Evolutionary conservation across 106 monocot genomes (phyloP), one percentile per base, ranked within the genome.

Genomic region (Dendrobium nobile): DNA sequence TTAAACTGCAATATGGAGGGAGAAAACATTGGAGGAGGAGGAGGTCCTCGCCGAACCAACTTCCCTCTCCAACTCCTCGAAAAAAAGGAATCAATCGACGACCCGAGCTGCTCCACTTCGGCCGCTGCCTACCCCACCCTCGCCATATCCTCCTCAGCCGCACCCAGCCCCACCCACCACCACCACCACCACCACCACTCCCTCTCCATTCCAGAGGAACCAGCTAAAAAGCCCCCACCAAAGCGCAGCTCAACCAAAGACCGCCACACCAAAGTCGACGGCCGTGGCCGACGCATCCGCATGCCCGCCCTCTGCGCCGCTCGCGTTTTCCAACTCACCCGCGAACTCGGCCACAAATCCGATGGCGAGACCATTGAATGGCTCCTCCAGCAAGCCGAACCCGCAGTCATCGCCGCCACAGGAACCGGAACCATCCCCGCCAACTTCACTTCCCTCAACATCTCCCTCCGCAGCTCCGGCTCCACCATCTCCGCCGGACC

Each of bases 311-410:
- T 87, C 11, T 95, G 95, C 79, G 95, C 95, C 22, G 95, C 95
- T 17, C 68, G 95, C 1, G 95, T 95, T 3, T 95, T 95, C 85
- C 95, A 95, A 82, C 90, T 95, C 40, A 95, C 95, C 0, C 83
- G 95, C 16, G 95, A 95, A 82, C 82, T 95, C 16, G 88, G 95
- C 18, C 88, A 95, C 88, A 95, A 95, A 77, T 92, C 95, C 40
- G 95, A 95, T 27, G 95, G 95, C 16, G 92, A 95, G 81, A 95
- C 95, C 44, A 92, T 95, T 51, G 95, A 95, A 85, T 95, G 95
- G 95, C 85, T 95, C 18, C 87, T 95, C 20, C 92, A 90, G 77
- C 95, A 95, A 79, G 95, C 95, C 5, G 95, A 95, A 81, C 92
- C 92, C 19, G 90, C 95, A 1, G 92, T 95, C 75, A 85, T 95